Base-by-base conservation (phyloP, 257 asterid genomes). In the Oldenlandia corymbosa region DNA sequence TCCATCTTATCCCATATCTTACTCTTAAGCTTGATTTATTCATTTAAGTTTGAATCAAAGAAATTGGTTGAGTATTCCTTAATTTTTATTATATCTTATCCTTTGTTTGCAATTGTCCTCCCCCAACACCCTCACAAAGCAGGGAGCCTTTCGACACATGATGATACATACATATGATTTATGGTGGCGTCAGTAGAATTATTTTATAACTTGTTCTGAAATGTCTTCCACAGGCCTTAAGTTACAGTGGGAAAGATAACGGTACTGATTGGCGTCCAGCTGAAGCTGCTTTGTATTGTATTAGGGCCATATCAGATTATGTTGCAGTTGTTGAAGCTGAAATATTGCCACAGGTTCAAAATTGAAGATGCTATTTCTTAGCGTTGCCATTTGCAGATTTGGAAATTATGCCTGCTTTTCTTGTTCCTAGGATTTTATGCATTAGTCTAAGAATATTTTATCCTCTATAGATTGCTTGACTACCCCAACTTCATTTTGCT, bases 231-330 rank as follows among this genome's bases (percentile, higher is more conserved):
- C 74, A 92, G 99, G 97, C 86, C 71, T 82, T 87, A 41, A 75
- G 66, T 68, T 75, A 79, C 69, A 49, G 75, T 16, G 84, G 83
- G 47, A 80, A 81, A 34, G 77, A 75, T 66, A 85, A 78, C 83
- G 58, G 45, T 37, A 62, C 71, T 46, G 91, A 89, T 76, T 92
- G 99, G 97, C 87, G 88, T 76, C 93, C 96, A 42, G 90, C 88
- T 45, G 99, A 93, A 87, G 97, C 97, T 80, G 90, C 97, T 74
- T 69, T 93, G 72, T 90, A 87, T 70, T 82, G 97, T 81, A 85
- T 93, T 52, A 80, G 95, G 65, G 99, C 95, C 55, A 84, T 93
- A 84, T 89, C 99, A 55, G 96, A 89, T 78, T 84, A 59, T 75
- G 96, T 92, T 68, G 73, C 99, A 51, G 71, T 58, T 68, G 72